phyloP scores from a whole-genome alignment of 495 filamentous ascomycete species.

The Aspergillus homomorphus region DNA sequence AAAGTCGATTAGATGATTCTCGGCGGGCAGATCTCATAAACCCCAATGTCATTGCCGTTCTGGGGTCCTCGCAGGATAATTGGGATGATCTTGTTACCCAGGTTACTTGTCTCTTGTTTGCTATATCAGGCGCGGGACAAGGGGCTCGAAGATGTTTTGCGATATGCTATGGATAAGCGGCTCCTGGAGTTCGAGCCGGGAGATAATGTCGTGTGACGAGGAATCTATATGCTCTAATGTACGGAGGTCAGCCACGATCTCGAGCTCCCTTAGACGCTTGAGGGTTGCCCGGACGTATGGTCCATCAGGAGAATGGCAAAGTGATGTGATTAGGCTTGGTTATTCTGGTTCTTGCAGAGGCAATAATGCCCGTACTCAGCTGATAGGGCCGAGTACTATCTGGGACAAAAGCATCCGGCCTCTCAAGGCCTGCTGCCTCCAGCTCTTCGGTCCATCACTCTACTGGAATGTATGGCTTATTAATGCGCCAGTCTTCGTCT shows the following conservation, averaged over 20 bases:
- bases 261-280: not conserved
- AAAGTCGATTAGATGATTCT: slow-evolving; percentile 37
- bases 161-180: slow-evolving; percentile 29
- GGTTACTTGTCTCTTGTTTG: slow-evolving; percentile 16
- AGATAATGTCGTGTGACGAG: slow-evolving; percentile 29
- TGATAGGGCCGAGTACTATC: slow-evolving; percentile 25
- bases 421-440: not conserved
- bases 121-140: slow-evolving; percentile 20
- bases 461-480: not conserved
- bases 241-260: slow-evolving; percentile 19
- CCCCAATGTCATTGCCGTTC: slow-evolving; percentile 35
- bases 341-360: slow-evolving; percentile 8
- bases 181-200: slow-evolving; percentile 29
- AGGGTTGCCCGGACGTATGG: slow-evolving; percentile 10
- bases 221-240: slow-evolving; percentile 22
- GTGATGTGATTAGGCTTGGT: not conserved
- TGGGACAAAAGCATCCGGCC: not conserved
- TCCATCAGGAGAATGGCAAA: slow-evolving; percentile 10
- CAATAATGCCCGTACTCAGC: slow-evolving; percentile 28
- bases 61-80: slow-evolving; percentile 34
- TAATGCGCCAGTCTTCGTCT: slow-evolving; percentile 9
- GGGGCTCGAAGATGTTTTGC: not conserved
- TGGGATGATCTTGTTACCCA: slow-evolving; percentile 44
- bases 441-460: not conserved
- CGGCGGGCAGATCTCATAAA: slow-evolving; percentile 38